A percentile compares a stretch with the other conserved stretches of the same genome.
These are phyloP conservation scores for Nidula microcarpa DNA, from an alignment of 768 basidiomycete genomes.

Conservation along the genomic window DNA sequence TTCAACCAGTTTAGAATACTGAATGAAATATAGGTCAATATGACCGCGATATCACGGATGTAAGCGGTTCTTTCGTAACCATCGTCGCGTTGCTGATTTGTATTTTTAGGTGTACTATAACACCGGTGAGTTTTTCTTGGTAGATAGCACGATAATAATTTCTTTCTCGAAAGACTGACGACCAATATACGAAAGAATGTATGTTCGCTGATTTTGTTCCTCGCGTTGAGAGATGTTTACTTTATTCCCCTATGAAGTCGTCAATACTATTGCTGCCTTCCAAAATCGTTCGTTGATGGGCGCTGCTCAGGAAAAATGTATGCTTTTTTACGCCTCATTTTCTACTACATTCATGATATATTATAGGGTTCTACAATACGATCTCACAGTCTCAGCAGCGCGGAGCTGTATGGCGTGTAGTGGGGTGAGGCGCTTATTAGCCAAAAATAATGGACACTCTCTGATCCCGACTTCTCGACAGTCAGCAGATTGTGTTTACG, in stretches of 20 bases:
- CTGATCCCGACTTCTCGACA: slow-evolving; percentile 8
- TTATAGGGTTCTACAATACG: slow-evolving; percentile 44
- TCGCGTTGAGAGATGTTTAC: neutral
- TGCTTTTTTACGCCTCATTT: neutral
- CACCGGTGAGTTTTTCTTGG: slow-evolving; percentile 28
- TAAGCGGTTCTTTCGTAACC: slow-evolving; percentile 15
- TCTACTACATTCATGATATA: neutral
- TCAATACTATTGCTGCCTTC: slow-evolving; percentile 38
- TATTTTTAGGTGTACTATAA: slow-evolving; percentile 42
- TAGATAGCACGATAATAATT: no score
- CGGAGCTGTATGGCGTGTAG: slow-evolving; percentile 51
- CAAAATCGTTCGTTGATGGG: slow-evolving; percentile 54
- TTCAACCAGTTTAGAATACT: neutral
- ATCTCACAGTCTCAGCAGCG: slow-evolving; percentile 40
- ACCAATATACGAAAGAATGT: slow-evolving; percentile 5
- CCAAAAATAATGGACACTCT: neutral
- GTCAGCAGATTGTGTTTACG: slow-evolving; percentile 57
- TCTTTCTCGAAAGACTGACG: no score
- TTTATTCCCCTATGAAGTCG: slow-evolving; percentile 23
- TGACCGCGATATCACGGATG: slow-evolving; percentile 55
- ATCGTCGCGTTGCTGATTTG: neutral
- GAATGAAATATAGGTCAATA: slow-evolving; percentile 36
- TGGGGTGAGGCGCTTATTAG: slow-evolving; percentile 31
- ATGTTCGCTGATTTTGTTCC: neutral
- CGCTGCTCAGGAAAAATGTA: slow-evolving; percentile 49